Evolutionary conservation across 148 eudicot genomes (phyloP).

Genomic region (Vaccinium corymbosum): DNA sequence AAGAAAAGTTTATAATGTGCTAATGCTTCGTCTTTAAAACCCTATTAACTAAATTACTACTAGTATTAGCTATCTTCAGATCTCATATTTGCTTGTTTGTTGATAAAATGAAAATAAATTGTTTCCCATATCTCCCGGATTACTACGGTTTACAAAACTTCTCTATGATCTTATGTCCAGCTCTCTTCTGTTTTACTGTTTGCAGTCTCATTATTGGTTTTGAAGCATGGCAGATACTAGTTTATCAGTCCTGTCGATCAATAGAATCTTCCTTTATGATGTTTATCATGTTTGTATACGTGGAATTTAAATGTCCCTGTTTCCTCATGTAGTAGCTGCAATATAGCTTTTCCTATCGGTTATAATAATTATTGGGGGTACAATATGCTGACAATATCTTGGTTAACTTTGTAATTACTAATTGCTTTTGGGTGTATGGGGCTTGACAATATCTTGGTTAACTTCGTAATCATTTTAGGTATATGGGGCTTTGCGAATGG

Average conservation of each 20-base stretch:
- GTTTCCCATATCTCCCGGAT: background rate
- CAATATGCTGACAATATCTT: background rate
- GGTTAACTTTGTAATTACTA: constrained; percentile 3
- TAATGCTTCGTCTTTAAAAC: background rate
- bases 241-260: background rate
- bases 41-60: background rate
- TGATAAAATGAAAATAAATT: background rate
- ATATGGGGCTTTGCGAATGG: constrained; percentile 91
- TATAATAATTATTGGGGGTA: background rate
- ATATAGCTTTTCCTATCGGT: background rate
- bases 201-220: background rate
- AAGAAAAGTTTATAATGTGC: background rate
- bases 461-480: constrained; percentile 41
- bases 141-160: background rate
- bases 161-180: background rate
- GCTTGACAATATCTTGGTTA: constrained; percentile 24
- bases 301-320: background rate
- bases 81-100: background rate
- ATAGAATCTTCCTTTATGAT: background rate
- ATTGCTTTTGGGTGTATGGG: constrained; percentile 62
- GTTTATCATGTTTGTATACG: background rate
- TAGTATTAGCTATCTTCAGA: constrained; percentile 1
- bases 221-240: background rate
- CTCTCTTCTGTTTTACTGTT: constrained; percentile 4
- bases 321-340: background rate